Base-by-base conservation (phyloP, 2,329 filamentous ascomycete species). In the Fusarium sambucinum region DNA sequence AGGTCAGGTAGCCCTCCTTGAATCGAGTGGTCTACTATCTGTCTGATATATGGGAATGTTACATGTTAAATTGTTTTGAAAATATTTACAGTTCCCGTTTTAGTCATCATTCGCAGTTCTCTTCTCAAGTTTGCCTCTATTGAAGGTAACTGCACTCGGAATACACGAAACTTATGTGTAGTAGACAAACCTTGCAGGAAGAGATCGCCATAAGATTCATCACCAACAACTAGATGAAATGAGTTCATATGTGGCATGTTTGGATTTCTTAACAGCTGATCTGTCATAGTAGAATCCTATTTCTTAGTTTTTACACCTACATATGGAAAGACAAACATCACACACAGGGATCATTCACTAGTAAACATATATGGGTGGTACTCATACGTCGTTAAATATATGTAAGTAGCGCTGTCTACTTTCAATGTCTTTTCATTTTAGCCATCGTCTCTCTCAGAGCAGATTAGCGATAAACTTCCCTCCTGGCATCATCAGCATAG, bases 401-500 rank as follows among this genome's bases (percentile, higher is more conserved):
- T 37, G 25, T 19, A 40, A 38, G 30, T 13, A 37, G 38, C 32
- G 16, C 23, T 40, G 35, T 6, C 13, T 23, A 27, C 44, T 13
- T 29, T 47, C 17, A 4, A 35, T 19, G 21, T 16, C 17, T 12
- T 16, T 19, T 27, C 32, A 46, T 44, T 65, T 40, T 42, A 23
- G 10, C 38, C 41, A 38, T 23, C 16, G 12, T 10, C 48, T 33
- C 16, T 21, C 25, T 33, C 16, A 27, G 44, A 37, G 12, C 23
- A 48, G 11, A 16, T 72, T 46, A 81, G 51, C 77, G 77, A 59
- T 81, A 81, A 19, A 78, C 63, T 38, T 78, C 77, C 60, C 78
- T 75, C 51, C 77, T 74, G 13, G 57, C 75, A 63, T 81, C 79
- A 40, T 84, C 80, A n/a, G 79, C 71, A 65, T 85, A 86, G 21